phyloP scores from a whole-genome alignment of 1,284 basidiomycete genomes.

The Gymnopus androsaceus region DNA sequence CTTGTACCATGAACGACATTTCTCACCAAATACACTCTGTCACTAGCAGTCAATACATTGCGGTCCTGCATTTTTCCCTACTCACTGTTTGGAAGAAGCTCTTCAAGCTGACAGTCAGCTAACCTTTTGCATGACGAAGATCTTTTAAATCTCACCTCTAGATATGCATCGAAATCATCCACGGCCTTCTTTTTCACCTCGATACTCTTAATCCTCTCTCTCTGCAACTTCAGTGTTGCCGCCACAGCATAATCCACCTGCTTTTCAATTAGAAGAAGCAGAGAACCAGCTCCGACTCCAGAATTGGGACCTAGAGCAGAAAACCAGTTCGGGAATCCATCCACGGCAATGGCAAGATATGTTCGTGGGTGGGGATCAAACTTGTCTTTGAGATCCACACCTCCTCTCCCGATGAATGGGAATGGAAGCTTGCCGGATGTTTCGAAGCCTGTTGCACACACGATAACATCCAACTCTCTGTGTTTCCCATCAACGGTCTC shows the following conservation, averaged over 20 bases:
- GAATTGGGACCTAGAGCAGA: conserved; percentile 58
- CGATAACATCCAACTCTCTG: conserved; percentile 57
- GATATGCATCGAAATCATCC: conserved; percentile 59
- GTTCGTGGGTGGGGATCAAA: conserved; percentile 55
- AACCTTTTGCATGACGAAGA: neutral
- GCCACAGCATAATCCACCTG: conserved; percentile 56
- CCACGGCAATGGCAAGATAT: conserved; percentile 55
- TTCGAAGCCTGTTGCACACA: conserved; percentile 66
- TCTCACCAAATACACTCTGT: conserved; percentile 59
- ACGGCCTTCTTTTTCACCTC: conserved; percentile 60
- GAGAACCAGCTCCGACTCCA: conserved; percentile 50
- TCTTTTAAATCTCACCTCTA: conserved; percentile 39
- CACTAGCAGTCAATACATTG: neutral
- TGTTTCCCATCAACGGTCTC: conserved; percentile 54
- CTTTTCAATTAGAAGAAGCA: conserved; percentile 54
- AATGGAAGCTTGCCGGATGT: conserved; percentile 46
- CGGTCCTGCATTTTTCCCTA: neutral
- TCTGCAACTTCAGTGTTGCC: conserved; percentile 57
- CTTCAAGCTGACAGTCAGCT: conserved; percentile 23
- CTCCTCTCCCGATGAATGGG: conserved; percentile 32
- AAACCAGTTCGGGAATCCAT: conserved; percentile 67
- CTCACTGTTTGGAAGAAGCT: conserved; percentile 51
- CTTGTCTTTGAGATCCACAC: conserved; percentile 47
- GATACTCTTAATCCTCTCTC: conserved; percentile 60
- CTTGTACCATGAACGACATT: conserved; percentile 71